Base-by-base conservation (phyloP, 139 green algal species). In the Ettlia oleoabundans region DNA sequence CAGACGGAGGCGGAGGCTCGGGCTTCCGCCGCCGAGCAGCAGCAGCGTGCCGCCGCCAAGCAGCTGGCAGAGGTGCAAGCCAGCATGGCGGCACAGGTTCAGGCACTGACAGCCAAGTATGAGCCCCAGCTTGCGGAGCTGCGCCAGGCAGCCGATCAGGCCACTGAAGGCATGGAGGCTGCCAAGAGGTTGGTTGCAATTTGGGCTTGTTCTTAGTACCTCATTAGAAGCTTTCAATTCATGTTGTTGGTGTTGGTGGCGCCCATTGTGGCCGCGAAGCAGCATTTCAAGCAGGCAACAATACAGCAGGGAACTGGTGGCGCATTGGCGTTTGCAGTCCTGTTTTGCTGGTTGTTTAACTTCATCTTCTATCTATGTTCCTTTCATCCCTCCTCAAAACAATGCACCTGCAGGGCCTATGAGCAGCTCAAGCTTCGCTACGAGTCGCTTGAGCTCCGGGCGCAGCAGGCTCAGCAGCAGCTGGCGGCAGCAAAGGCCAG, bases 351-450 rank as follows among this genome's bases (percentile, higher is more conserved):
- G n/a, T n/a, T n/a, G n/a, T n/a, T n/a, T n/a, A n/a, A n/a, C n/a
- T n/a, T n/a, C n/a, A n/a, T n/a, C n/a, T n/a, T n/a, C n/a, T n/a
- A n/a, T n/a, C n/a, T n/a, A n/a, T n/a, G n/a, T n/a, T n/a, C n/a
- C n/a, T n/a, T n/a, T n/a, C n/a, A n/a, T n/a, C n/a, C n/a, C n/a
- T n/a, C n/a, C n/a, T n/a, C n/a, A n/a, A n/a, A n/a, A n/a, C n/a
- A n/a, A n/a, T n/a, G n/a, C n/a, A n/a, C 19, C 7, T 61, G 41
- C 76, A 76, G 69, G 24, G 30, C 35, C 10, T 84, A 85, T 58
- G 79, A 85, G 66, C 80, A 90, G 63, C 43, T 89, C 18, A 77
- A 78, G 47, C 32, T 89, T 37, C 53, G 86, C n/a, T 86, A 86
- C 38, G 86, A 90, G 69, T 81, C 80, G 1, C 80, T 89, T 61